Base-by-base conservation (phyloP, 352 stramenopile genomes). In the Pelagophyceae sp. region DNA sequence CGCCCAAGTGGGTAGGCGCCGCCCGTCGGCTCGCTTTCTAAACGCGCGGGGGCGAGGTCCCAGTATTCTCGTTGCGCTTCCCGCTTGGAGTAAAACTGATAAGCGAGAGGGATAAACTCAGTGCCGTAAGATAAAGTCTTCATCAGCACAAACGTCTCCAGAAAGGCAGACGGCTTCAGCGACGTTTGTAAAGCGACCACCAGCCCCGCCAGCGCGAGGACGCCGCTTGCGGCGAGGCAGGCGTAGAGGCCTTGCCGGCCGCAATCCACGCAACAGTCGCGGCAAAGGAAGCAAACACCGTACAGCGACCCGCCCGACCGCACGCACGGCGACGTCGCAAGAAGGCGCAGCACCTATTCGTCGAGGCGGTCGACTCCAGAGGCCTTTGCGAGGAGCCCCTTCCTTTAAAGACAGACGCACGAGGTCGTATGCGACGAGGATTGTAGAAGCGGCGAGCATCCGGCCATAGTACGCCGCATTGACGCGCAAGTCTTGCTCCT, bases 281-380 rank as follows among this genome's bases (percentile, higher is more conserved):
- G 67, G 38, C 67, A 74, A 23, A 74, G 38, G 35, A 33, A 74
- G 67, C 67, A 74, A n/a, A 74, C 33, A 1, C 25, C n/a, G 67
- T 74, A 37, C 2, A 51, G 27, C 1, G 20, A 51, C 1, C 33
- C 67, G 35, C 45, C 67, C 15, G 67, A 37, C 38, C 58, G 67
- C 35, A 74, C 20, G 67, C 67, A 74, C 15, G 67, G 67, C 1
- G 0, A 35, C 35, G 37, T 58, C 1, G 67, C 67, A 23, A 74
- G 2, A 3, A 74, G n/a, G 1, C 67, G 33, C 15, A 74, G 38
- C 2, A 50, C 1, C 1, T 40, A 54, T n/a, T n/a, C n/a, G n/a
- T n/a, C n/a, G n/a, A n/a, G n/a, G n/a, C n/a, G n/a, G n/a, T n/a
- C n/a, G n/a, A n/a, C n/a, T n/a, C n/a, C n/a, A n/a, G n/a, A n/a